Evolutionary conservation across 2,329 filamentous ascomycete genomes (phyloP).

Genomic region (Pezicula radicicola): DNA sequence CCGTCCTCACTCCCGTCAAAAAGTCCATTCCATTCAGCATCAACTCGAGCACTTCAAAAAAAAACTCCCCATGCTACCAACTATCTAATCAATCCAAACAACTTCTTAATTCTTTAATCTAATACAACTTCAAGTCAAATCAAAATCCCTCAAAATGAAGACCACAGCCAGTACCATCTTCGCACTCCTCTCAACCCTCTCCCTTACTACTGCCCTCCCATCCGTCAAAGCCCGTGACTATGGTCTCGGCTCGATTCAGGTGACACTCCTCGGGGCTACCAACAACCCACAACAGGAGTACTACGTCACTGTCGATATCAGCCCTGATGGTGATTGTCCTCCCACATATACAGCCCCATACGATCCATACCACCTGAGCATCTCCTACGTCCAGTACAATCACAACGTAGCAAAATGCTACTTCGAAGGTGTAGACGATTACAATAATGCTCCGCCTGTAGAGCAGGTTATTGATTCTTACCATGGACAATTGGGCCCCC

Average conservation of each 20-base stretch:
- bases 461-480: background rate
- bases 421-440: background rate
- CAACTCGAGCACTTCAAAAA: background rate
- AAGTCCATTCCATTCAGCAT: too few species aligned
- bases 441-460: background rate
- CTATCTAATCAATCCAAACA: too few species aligned
- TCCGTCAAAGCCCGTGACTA: background rate
- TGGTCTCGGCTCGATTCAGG: background rate
- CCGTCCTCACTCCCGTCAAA: too few species aligned
- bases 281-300: background rate
- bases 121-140: too few species aligned
- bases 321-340: background rate
- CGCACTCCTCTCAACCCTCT: background rate
- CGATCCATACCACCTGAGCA: background rate
- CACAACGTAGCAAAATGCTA: background rate
- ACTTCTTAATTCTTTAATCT: too few species aligned
- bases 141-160: background rate
- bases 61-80: too few species aligned
- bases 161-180: background rate
- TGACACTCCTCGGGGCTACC: background rate
- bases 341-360: background rate
- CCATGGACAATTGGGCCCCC: background rate
- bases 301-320: background rate
- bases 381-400: background rate
- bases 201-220: background rate